Conservation (phyloP, 192 early-diverging fungal species). For the Gonapodya prolifera region DNA sequence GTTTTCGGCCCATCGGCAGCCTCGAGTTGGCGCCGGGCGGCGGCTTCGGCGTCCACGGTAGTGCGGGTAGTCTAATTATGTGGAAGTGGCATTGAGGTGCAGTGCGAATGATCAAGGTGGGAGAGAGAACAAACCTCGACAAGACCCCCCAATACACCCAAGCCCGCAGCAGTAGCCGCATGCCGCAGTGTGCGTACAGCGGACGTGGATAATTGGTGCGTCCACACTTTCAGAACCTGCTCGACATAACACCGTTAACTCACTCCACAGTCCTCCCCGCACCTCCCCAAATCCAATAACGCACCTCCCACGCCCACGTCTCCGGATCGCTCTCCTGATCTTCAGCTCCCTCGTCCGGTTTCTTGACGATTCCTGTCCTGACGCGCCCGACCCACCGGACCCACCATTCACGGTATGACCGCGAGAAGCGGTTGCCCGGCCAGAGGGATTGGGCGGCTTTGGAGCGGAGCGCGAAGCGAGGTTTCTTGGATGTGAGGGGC, state of each 20-base stretch:
- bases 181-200: slow-evolving; percentile 82
- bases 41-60: slow-evolving; percentile 42
- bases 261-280: not conserved
- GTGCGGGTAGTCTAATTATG: slow-evolving; percentile 14
- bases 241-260: not conserved
- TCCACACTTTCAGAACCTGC: slow-evolving; percentile 22
- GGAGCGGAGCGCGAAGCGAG: not conserved
- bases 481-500: not conserved
- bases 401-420: not conserved
- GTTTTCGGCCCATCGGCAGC: slow-evolving; percentile 30
- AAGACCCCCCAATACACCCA: slow-evolving; percentile 52
- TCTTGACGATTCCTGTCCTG: not conserved
- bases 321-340: not conserved
- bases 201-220: slow-evolving; percentile 39
- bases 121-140: too few species aligned
- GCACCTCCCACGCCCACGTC: not conserved
- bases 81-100: too few species aligned
- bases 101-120: too few species aligned
- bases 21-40: slow-evolving; percentile 52
- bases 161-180: slow-evolving; percentile 59
- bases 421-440: not conserved
- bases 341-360: not conserved
- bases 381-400: not conserved
- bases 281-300: too few species aligned
- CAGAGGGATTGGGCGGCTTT: not conserved